Percentiles rank a stretch among this genome's conserved stretches.
phyloP scores from a whole-genome alignment of 2,329 filamentous ascomycete genomes.

The Trichoderma sp. region DNA sequence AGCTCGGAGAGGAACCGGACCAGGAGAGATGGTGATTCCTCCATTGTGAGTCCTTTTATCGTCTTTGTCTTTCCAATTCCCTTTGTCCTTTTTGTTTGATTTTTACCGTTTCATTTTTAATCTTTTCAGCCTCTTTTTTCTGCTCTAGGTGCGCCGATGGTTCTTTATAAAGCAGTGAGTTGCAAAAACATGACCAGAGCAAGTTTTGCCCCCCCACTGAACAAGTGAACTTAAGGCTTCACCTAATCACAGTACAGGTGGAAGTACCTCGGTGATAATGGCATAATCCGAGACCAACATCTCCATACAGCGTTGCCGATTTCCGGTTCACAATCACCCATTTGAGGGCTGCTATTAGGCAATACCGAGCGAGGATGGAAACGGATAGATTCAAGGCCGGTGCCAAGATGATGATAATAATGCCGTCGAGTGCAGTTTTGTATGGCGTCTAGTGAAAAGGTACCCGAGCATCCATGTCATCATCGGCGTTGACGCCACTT shows the following conservation, averaged over 20 bases:
- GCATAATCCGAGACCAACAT: neutral
- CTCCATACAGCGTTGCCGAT: neutral
- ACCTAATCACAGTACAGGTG: neutral
- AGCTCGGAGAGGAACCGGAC: conserved; percentile 25
- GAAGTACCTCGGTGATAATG: neutral
- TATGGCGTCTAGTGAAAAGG: neutral
- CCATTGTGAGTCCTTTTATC: neutral
- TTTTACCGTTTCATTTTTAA: neutral
- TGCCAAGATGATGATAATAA: neutral
- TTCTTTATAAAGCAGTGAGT: neutral
- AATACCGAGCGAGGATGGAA: neutral
- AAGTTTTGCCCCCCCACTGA: neutral
- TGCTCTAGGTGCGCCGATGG: neutral
- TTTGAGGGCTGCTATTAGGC: neutral
- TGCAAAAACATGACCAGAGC: neutral
- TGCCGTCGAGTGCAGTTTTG: neutral
- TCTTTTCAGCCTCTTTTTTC: neutral
- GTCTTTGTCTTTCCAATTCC: neutral
- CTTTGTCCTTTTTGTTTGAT: neutral
- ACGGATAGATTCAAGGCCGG: neutral
- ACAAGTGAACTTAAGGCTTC: neutral
- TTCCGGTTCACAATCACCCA: neutral
- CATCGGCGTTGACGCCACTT: neutral
- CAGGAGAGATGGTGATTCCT: neutral
- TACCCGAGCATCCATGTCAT: neutral